Evolutionary conservation across 768 basidiomycete species (phyloP), one percentile per base, ranked within the genome.

Genomic region (Kwoniella bestiolae): DNA sequence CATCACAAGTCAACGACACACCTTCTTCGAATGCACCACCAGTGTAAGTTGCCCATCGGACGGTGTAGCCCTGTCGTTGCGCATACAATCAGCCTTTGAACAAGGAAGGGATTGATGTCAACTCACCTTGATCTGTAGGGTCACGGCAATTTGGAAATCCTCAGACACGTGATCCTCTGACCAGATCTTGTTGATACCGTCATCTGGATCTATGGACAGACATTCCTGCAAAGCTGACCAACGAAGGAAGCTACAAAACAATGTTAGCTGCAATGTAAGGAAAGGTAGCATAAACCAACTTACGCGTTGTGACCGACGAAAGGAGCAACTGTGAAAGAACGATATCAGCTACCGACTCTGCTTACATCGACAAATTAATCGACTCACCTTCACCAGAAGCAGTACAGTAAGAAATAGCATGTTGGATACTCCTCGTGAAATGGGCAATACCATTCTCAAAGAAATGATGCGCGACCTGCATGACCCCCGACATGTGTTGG

Each of bases 361-460:
- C 16, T 28, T 31, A 14, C 7, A 49, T 28, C 23, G 23, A 52
- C 28, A 21, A 21, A n/a, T 28, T n/a, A n/a, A 32, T 46, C 12
- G 9, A 63, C 69, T 67, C 58, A 74, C 69, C 70, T 66, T 81
- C 80, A 21, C 80, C 80, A 64, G 68, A 78, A 26, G 80, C 78
- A 23, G 65, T 65, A 57, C 74, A 77, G 66, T 68, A 80, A 3
- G 79, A 79, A 49, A 81, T 81, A 25, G 79, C 78, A 14, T 26
- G 60, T 46, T 94, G 92, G 82, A 94, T 91, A 38, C 91, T 86
- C 23, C 88, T 87, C 1, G 92, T 94, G 82, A 95, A 94, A 80
- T 89, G 88, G 12, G 92, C 87, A 66, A 94, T 89, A 18, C 90
- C 91, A 71, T 92, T 92, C 78, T 95, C 92, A 74, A 94, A 94